These are phyloP conservation scores for Medicago arabica DNA, from an alignment of 306 rosid genomes.

Conservation along the genomic window DNA sequence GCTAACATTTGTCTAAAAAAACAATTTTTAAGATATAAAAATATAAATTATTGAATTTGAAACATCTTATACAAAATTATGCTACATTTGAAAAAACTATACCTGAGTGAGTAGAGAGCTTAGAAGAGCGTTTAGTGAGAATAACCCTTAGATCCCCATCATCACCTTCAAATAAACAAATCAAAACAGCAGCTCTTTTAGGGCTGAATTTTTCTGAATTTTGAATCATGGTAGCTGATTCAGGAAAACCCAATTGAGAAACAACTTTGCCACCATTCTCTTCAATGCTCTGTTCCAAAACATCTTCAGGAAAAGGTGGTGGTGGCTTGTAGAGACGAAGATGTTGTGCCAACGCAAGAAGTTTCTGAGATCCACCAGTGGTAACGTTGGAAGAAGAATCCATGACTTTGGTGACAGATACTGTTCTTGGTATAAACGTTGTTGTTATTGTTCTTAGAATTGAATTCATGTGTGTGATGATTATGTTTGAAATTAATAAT, in stretches of 20 bases:
- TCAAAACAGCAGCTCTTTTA: constrained; percentile 86
- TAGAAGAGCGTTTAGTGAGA: constrained; percentile 81
- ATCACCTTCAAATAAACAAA: constrained; percentile 88
- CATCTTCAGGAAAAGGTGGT: constrained; percentile 61
- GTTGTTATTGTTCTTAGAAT: constrained; percentile 49
- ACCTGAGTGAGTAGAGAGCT: constrained; percentile 89
- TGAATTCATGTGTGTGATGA: constrained; percentile 57
- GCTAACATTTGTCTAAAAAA: neutral
- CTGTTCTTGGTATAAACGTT: constrained; percentile 37
- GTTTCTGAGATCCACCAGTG: constrained; percentile 52
- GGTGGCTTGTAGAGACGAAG: constrained; percentile 89
- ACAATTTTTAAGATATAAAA: too few relatives aligned
- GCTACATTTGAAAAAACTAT: constrained; percentile 35
- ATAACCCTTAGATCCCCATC: constrained; percentile 87
- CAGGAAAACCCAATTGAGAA: constrained; percentile 83
- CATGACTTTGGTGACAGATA: constrained; percentile 52
- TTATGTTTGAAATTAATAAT: neutral
- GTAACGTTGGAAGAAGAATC: constrained; percentile 49
- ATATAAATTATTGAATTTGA: neutral
- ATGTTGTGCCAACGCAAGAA: constrained; percentile 70
- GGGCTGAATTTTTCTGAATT: constrained; percentile 63
- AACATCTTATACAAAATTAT: constrained; percentile 32
- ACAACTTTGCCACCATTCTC: constrained; percentile 72
- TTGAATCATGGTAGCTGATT: constrained; percentile 68
- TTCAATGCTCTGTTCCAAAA: constrained; percentile 60